Base-by-base conservation (phyloP, 805 yeast species). In the Scheffersomyces coipomensis region DNA sequence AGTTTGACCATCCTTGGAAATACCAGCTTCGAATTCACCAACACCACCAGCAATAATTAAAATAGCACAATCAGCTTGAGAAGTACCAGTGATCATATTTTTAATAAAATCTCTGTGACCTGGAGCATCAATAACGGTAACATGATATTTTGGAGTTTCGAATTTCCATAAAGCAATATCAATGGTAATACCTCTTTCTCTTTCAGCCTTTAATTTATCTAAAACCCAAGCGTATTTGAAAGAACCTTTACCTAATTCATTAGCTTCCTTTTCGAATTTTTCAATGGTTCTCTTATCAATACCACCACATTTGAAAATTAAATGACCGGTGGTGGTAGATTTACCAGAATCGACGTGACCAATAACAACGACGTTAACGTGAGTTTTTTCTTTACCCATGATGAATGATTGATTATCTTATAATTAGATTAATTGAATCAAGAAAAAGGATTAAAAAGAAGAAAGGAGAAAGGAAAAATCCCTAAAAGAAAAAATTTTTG, bases 291-390 rank as follows among this genome's bases (percentile, higher is more conserved):
- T 86, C 88, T 88, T 89, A 80, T 89, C 97, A 65, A 88, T 88
- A 85, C 95, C 97, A 86, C 97, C 97, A 81, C 97, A 90, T 91
- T 89, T 89, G 95, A 73, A 90, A 71, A 90, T 89, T 78, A 90
- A 86, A 85, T 90, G 97, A 78, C 97, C 97, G 73, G 98, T 90
- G 77, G 97, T 91, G 71, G 98, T 90, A 55, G 97, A 91, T 43
- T 56, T 62, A 65, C 73, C 73, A 66, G 97, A 90, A 79, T 91
- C 98, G 97, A 93, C 98, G 96, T 91, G 98, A 78, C 98, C 99
- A 76, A 91, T 91, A 73, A 93, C 98, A 76, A 93, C 99, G 79
- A 91, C 95, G 96, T 91, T 91, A 81, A 91, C 88, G 87, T 91
- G 98, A 77, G 81, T 68, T 85, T 91, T 90, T 68, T 83, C 96